Base-by-base conservation (phyloP, 2,329 filamentous ascomycete species). In the Diaporthe caulivora region DNA sequence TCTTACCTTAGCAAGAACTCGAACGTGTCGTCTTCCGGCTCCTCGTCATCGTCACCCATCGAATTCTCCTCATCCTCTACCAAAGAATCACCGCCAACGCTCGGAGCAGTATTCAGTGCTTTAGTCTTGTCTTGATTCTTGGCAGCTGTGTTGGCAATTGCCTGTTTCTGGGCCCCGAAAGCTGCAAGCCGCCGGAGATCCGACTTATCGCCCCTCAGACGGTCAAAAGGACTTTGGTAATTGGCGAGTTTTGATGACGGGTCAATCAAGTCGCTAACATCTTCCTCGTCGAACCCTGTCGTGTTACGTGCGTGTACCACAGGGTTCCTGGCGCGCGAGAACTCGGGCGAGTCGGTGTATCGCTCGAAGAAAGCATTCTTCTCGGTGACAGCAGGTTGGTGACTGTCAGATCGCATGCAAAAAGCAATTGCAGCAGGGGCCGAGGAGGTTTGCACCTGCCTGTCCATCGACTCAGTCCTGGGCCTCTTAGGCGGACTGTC, bases 21-120 rank as follows among this genome's bases (percentile, higher is more conserved):
- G n/a, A 74, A 74, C n/a, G 73, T 74, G 40, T 74, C 73, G 11
- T 74, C 73, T 31, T 71, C 72, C 15, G 70, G 73, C 42, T 42
- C 73, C 18, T 72, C 69, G 11, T 69, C 64, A 24, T 70, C 70
- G 5, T 72, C 70, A 49, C 69, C 70, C 24, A 42, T n/a, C 18
- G 21, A 24, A 10, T 53, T 6, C 29, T 60, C 72, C 15, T 26
- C 21, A 26, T 58, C 49, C 9, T 42, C 67, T 18, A n/a, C 44
- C 26, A 64, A 51, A 34, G 34, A 18, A 51, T 44, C 24, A n/a
- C 9, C 3, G 6, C 10, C 24, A 44, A 4, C 7, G 15, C 49
- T n/a, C n/a, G 9, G 29, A 21, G n/a, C 9, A 54, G 55, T 11
- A 6, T 31, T 17, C 8, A 4, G 18, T 42, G 55, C 24, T 10